A percentile compares a stretch with the other conserved stretches of the same genome.
Evolutionary conservation across 805 yeast genomes (phyloP).

Genomic region (Metschnikowia picachoensis): DNA sequence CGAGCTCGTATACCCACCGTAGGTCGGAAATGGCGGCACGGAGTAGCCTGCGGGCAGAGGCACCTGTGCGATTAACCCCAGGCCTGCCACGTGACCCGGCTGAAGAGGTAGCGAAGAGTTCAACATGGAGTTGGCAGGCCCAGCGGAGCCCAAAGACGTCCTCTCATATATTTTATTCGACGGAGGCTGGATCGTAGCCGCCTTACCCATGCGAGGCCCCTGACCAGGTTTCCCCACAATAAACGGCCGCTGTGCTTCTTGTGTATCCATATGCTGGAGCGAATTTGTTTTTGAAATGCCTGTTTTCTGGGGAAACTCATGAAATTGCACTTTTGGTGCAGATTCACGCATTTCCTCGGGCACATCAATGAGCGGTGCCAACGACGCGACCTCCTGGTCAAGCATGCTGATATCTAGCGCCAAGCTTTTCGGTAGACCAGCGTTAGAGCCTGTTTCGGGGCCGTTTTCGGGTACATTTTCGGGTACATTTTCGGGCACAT

Average conservation of each 20-base stretch:
- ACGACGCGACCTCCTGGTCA: constrained; percentile 39
- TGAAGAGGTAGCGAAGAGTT: too few species aligned
- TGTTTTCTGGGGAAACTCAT: background rate
- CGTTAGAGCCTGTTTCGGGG: background rate
- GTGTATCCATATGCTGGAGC: constrained; percentile 5
- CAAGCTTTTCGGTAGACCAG: constrained; percentile 10
- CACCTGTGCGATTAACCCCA: background rate
- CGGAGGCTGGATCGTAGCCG: constrained; percentile 44
- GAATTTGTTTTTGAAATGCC: constrained; percentile 5
- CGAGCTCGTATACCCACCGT: background rate
- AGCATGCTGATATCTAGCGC: constrained; percentile 30
- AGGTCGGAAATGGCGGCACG: constrained; percentile 2
- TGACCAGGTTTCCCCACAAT: constrained; percentile 31
- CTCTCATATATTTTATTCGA: constrained; percentile 34
- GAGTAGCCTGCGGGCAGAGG: constrained; percentile 1
- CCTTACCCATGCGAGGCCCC: constrained; percentile 42
- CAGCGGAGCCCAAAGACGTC: background rate
- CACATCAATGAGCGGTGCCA: constrained; percentile 37
- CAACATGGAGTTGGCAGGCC: too few species aligned
- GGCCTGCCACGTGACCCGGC: background rate
- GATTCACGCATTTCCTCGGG: background rate
- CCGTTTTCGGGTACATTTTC: background rate
- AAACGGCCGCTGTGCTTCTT: constrained; percentile 17
- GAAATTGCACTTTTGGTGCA: background rate
- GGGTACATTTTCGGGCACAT: constrained; percentile 10